phyloP scores from a whole-genome alignment of 2,329 filamentous ascomycete genomes.

The Stylonectria norvegica region DNA sequence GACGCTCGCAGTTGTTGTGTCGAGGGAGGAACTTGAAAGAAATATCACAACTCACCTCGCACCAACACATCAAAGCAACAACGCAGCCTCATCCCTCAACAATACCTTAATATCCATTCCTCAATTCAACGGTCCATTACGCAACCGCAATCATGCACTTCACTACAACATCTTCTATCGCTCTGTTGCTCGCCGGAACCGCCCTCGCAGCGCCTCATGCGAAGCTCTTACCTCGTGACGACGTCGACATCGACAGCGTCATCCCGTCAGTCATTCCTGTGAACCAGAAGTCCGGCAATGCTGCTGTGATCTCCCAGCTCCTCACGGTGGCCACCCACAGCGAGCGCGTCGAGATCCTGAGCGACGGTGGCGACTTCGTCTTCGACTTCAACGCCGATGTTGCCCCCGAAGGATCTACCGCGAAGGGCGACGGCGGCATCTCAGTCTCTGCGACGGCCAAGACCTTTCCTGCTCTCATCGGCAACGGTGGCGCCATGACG shows the following conservation, averaged over 20 bases:
- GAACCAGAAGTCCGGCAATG: constrained; percentile 27
- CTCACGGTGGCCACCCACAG: constrained; percentile 28
- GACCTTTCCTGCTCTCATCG: constrained; percentile 50
- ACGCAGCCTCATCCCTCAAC: too few species aligned
- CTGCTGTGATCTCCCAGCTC: constrained; percentile 28
- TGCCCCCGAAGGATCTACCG: constrained; percentile 10
- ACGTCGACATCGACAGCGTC: constrained; percentile 15
- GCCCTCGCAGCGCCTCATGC: constrained; percentile 4
- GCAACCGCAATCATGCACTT: constrained; percentile 1
- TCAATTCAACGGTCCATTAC: neutral
- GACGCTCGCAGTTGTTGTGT: too few species aligned
- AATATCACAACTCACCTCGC: too few species aligned
- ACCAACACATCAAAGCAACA: too few species aligned
- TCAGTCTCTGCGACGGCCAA: constrained; percentile 41
- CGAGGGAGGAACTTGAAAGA: too few species aligned
- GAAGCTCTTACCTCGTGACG: neutral
- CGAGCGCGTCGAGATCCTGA: constrained; percentile 31
- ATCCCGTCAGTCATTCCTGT: constrained; percentile 28
- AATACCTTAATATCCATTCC: neutral
- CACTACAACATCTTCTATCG: neutral
- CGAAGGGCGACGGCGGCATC: constrained; percentile 35
- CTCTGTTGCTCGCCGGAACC: constrained; percentile 1
- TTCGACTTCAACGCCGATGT: constrained; percentile 39
- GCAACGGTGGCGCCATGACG: constrained; percentile 44
- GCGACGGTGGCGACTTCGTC: constrained; percentile 37